Conservation (phyloP, 192 early-diverging fungal genomes). For the Backusella sp. region DNA sequence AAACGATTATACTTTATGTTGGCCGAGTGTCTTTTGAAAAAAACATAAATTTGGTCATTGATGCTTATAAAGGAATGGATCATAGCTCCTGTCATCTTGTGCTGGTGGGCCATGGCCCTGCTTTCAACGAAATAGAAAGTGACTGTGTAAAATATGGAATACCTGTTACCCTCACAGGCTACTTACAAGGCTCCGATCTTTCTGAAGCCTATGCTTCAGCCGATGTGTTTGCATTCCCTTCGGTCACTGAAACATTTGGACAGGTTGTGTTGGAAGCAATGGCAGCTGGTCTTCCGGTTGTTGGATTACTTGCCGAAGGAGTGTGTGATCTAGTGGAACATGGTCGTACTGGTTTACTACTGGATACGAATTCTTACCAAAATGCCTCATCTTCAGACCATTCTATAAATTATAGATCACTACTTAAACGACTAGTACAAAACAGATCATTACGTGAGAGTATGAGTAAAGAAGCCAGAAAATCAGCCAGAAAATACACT, state of each 20-base stretch:
- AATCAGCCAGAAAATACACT: conserved; percentile 13
- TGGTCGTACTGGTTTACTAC: conserved; percentile 22
- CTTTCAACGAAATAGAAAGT: conserved; percentile 27
- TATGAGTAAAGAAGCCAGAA: conserved; percentile 16
- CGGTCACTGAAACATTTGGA: conserved; percentile 35
- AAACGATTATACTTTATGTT: conserved; percentile 33
- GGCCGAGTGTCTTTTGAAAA: conserved; percentile 36
- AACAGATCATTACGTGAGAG: not conserved
- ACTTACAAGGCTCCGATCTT: conserved; percentile 25
- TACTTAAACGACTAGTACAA: conserved; percentile 9
- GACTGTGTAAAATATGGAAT: conserved; percentile 8
- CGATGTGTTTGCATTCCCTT: conserved; percentile 38
- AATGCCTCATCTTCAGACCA: conserved; percentile 4
- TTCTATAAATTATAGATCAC: not conserved
- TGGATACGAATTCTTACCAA: conserved; percentile 1
- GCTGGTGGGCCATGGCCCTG: conserved; percentile 34
- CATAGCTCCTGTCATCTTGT: conserved; percentile 31
- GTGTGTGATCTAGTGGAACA: conserved; percentile 31
- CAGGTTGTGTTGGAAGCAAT: conserved; percentile 35
- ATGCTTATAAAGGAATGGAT: conserved; percentile 34
- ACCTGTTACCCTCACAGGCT: conserved; percentile 34
- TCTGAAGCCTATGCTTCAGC: conserved; percentile 35
- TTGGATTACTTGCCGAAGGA: conserved; percentile 31
- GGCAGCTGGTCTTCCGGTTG: conserved; percentile 35
- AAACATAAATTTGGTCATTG: conserved; percentile 27